These are phyloP conservation scores for Tinospora cordifolia DNA, from an alignment of 164 flowering plant genomes.

Conservation along the genomic window DNA sequence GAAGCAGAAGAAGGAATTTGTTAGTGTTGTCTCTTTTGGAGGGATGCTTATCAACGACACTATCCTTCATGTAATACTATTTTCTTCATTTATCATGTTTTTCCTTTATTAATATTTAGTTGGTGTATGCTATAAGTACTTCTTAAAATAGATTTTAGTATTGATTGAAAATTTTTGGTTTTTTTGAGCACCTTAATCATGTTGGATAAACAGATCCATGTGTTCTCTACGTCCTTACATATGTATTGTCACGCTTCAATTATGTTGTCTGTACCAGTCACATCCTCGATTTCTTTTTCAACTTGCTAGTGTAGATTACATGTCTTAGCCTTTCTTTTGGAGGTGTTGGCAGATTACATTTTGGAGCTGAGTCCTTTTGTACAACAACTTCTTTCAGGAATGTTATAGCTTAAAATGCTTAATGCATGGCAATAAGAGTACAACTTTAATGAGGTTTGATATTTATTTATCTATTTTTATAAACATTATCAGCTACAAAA, in stretches of 20 bases:
- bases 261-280: not conserved
- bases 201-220: not conserved
- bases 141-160: not conserved
- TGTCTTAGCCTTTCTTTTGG: conserved; percentile 65
- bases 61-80: no score
- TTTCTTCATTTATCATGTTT: no score
- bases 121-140: no score
- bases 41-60: conserved; percentile 62
- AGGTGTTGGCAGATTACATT: no score
- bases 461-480: no score
- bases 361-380: no score
- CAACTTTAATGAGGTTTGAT: no score
- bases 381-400: no score
- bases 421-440: no score
- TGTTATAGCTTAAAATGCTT: no score
- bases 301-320: conserved; percentile 48
- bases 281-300: not conserved
- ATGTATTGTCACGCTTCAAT: not conserved
- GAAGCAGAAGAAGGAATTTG: conserved; percentile 61
- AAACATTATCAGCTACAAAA: no score
- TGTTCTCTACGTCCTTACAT: not conserved
- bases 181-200: not conserved
- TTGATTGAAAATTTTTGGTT: not conserved
- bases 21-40: conserved; percentile 57
- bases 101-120: no score